Base-by-base conservation (phyloP, 2,329 filamentous ascomycete species). In the Hypoxylon sp. region DNA sequence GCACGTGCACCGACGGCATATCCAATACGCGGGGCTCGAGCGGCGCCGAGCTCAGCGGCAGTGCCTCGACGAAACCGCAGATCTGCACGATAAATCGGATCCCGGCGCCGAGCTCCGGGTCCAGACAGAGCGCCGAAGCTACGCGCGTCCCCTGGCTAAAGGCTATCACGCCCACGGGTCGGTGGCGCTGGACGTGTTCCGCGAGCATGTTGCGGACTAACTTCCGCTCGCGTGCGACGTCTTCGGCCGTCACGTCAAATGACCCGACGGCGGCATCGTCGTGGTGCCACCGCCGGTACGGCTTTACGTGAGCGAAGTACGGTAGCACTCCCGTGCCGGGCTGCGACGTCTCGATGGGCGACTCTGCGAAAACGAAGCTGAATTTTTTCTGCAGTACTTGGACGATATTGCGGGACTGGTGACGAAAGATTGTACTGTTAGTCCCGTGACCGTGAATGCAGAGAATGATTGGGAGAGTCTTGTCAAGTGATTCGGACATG, bases 231-330 rank as follows among this genome's bases (percentile, higher is more conserved):
- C 22, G 43, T 11, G 13, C 43, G 20, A 28, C 22, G 43, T 26
- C 43, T 26, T 46, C 43, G 10, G 43, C 22, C 8, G 43, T 46
- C 20, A 46, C 43, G 20, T 46, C 43, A 22, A 46, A 26, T 3
- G 19, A 26, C 8, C 43, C 43, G 43, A 46, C 43, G 13, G 43
- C 43, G 43, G 4, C 11, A 8, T 13, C 43, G 20, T 46, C 43
- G 43, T 46, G 22, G 43, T 46, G 43, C 43, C 43, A 46, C 4
- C 43, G 43, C 11, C 43, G 20, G 22, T 24, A 46, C 43, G 43
- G 43, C 43, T 28, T 26, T 3, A 28, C 20, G 43, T 46, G 20
- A 8, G 43, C 43, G 22, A 46, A 46, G 19, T 24, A n/a, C 13
- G 43, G 43, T 22, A 26, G 8, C 22, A 46, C 22, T 8, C 43